These are phyloP conservation scores for Leonotis leonurus DNA, from an alignment of 257 asterid species.

Conservation along the genomic window DNA sequence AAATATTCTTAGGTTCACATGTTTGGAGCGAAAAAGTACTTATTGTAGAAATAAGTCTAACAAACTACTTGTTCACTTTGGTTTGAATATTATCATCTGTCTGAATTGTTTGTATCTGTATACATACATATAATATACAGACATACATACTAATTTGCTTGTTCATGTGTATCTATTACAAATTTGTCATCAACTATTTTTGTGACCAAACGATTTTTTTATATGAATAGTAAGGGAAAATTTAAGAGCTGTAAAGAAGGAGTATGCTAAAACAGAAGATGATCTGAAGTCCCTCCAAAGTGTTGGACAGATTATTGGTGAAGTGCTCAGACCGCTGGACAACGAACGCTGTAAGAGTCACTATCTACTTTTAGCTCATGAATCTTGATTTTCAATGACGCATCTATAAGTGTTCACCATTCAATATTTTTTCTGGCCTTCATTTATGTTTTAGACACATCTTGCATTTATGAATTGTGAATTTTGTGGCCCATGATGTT, in stretches of 20 bases:
- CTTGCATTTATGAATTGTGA: not conserved
- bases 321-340: conserved; percentile 94
- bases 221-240: conserved; percentile 54
- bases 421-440: not conserved
- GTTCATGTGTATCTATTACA: conserved; percentile 32
- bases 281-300: conserved; percentile 96
- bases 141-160: not conserved
- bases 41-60: not conserved
- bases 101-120: not conserved
- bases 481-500: not conserved
- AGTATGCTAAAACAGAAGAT: conserved; percentile 87
- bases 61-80: not conserved
- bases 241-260: conserved; percentile 72
- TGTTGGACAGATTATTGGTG: conserved; percentile 99
- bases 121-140: not conserved
- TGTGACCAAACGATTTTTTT: not conserved
- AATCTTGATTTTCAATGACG: not conserved
- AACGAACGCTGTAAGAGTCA: conserved; percentile 83
- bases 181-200: conserved; percentile 34
- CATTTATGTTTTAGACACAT: not conserved
- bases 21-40: not conserved
- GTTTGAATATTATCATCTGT: not conserved
- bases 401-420: not conserved
- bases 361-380: not conserved
- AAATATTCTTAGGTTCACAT: not conserved